Base-by-base conservation (phyloP, 306 rosid genomes). In the Cucurbita argyrosperma region DNA sequence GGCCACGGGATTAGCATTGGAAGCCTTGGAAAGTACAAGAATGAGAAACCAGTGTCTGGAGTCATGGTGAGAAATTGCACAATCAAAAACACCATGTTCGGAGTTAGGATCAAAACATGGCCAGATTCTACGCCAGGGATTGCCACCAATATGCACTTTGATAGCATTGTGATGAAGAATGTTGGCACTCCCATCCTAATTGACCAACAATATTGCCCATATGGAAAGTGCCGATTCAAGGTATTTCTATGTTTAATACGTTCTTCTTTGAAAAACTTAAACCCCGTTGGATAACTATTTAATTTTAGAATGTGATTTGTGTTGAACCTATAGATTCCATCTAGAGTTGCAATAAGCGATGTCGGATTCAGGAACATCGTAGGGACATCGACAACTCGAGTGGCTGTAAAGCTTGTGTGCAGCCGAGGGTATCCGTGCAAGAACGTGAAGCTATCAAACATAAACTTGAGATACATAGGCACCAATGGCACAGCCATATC, bases 1-100 rank as follows among this genome's bases (percentile, higher is more conserved):
- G 87, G 89, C 0, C 89, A 87, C 13, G 87, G 89, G 9, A 79
- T 87, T 0, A 88, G 89, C 37, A 45, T 87, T 3, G 91, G 88
- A 73, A 82, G 90, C 42, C 78, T 82, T 1, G 82, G 82, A 21
- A 78, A 26, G 63, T 78, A 78, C 5, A 4, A 6, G 1, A 62
- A 71, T 0, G 83, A 80, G 59, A n/a, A 61, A 3, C 69, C 77
- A 1, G 80, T 80, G 1, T 15, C 50, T 6, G 80, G 80, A 18
- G 15, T 80, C 8, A 15, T 11, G 0, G 64, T 80, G 5, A 76
- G 16, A 12, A 21, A 71, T 26, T 71, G 83, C 69, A 76, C 68
- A 23, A 30, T 80, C 7, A 12, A 21, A 30, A 46, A 55, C 55
- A 71, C 83, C 18, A 35, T 8, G 18, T 71, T 76, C 13, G 83